phyloP scores from a whole-genome alignment of 805 yeast genomes.

The Cyberlindnera mississippiensis region DNA sequence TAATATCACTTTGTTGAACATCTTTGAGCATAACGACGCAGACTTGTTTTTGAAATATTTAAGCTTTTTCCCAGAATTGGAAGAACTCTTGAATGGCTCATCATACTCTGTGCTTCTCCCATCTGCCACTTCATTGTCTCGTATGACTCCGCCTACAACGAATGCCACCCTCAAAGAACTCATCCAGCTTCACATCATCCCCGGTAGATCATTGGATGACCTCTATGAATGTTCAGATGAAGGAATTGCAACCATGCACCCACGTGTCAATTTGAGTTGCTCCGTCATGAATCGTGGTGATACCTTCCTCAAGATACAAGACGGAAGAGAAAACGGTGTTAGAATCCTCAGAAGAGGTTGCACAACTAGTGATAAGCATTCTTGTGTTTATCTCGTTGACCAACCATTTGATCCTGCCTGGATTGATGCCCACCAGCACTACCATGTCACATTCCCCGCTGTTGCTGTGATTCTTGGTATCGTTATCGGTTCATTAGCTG shows the following conservation, averaged over 20 bases:
- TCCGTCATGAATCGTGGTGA: conserved; percentile 33
- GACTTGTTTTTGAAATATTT: conserved; percentile 44
- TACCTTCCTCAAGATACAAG: conserved; percentile 36
- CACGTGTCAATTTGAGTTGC: conserved; percentile 43
- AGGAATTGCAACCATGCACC: conserved; percentile 40
- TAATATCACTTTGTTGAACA: conserved; percentile 48
- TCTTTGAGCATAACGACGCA: conserved; percentile 53
- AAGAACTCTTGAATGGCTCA: conserved; percentile 36
- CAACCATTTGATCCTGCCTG: conserved; percentile 63
- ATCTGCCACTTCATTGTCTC: conserved; percentile 47
- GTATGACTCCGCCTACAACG: conserved; percentile 46
- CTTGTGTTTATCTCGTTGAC: conserved; percentile 64
- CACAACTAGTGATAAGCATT: conserved; percentile 33
- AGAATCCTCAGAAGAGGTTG: conserved; percentile 61
- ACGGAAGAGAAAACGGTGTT: conserved; percentile 55
- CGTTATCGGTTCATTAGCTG: conserved; percentile 50
- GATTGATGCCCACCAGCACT: conserved; percentile 46
- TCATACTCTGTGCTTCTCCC: conserved; percentile 71
- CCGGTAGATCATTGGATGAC: conserved; percentile 45
- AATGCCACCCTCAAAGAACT: conserved; percentile 46
- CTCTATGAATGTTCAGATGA: conserved; percentile 48
- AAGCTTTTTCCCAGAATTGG: conserved; percentile 38
- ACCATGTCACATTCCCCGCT: conserved; percentile 61
- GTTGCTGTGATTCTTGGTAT: conserved; percentile 67
- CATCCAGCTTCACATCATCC: conserved; percentile 65